Base-by-base conservation (phyloP, 139 green algal genomes). In the Axilococcus clingmanii region DNA sequence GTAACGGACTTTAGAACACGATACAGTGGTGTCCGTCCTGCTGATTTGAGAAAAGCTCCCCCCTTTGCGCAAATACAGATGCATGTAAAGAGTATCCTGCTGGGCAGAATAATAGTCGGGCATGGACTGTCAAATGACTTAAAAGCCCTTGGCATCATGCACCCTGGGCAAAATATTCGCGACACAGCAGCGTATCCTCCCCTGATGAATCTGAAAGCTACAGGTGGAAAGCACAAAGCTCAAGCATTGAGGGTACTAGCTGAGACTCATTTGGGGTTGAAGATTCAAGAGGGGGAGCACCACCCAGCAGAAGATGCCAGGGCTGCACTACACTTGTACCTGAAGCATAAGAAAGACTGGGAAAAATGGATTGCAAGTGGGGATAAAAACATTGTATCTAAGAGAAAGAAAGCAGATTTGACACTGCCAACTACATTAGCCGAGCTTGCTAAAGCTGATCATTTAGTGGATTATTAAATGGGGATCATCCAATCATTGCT, bases 91-190 rank as follows among this genome's bases (percentile, higher is more conserved):
- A 41, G 55, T 24, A 50, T 93, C 37, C 40, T 92, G 7, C 44
- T 66, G 42, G 86, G 76, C 5, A 69, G 84, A 8, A 63, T 80
- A 11, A 28, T 96, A 27, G 86, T 96, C 32, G 88, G 88, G 16
- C 88, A 96, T 43, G 56, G 81, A 25, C 46, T 96, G 14, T 43
- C 63, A 19, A 89, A 96, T 61, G 88, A 96, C 70, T 4, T 56
- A 57, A 59, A 82, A 61, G 80, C 52, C 22, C 75, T 96, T 52
- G 54, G 82, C 61, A 64, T 96, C 14, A 68, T 63, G 15, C 88
- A 96, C 59, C 80, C 81, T 6, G 59, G 55, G n/a, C 69, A 74
- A 36, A 34, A 74, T 48, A 79, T 82, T 4, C 66, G 88, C 2
- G 88, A 96, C 63, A 78, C 72, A 5, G 41, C 74, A 41, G 42